phyloP scores from a whole-genome alignment of 2,329 filamentous ascomycete genomes.

The Aspergillus transmontanensis region DNA sequence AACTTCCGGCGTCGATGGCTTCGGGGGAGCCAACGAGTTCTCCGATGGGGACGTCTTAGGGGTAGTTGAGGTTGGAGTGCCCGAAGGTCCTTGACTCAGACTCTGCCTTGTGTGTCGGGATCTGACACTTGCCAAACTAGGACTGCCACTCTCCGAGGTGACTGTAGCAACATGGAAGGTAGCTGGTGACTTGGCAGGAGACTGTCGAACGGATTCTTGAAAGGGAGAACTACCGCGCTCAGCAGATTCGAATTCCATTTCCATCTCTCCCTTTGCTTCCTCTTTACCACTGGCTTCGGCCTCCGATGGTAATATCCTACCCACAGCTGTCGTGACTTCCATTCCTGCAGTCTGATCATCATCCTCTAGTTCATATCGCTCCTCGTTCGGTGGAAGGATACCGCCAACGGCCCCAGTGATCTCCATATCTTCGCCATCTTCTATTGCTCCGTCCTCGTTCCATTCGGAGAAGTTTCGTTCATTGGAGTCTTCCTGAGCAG shows the following conservation, averaged over 20 bases:
- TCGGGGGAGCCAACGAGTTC: conserved; percentile 40
- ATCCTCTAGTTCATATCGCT: conserved; percentile 40
- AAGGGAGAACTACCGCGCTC: conserved; percentile 52
- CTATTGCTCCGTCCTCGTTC: conserved; percentile 33
- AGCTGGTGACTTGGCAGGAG: conserved; percentile 31
- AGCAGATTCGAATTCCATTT: conserved; percentile 57
- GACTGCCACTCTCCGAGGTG: conserved; percentile 56
- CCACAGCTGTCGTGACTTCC: conserved; percentile 68
- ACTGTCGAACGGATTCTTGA: conserved; percentile 36
- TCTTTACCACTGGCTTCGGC: conserved; percentile 44
- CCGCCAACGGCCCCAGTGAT: conserved; percentile 55
- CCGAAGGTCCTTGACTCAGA: conserved; percentile 45
- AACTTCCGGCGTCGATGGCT: conserved; percentile 49
- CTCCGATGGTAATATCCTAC: conserved; percentile 59
- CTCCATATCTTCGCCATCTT: conserved; percentile 58
- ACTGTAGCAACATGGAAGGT: conserved; percentile 41
- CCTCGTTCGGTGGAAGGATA: conserved; percentile 44
- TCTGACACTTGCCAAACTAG: conserved; percentile 57
- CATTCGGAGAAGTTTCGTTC: conserved; percentile 25
- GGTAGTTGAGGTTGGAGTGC: conserved; percentile 45
- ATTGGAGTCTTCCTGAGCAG: conserved; percentile 22
- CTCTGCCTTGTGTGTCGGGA: conserved; percentile 51
- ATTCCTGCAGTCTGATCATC: conserved; percentile 60
- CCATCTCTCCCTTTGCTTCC: conserved; percentile 61
- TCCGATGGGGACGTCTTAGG: conserved; percentile 44